phyloP scores from a whole-genome alignment of 257 asterid genomes.

The Solanum ossicruentum region DNA sequence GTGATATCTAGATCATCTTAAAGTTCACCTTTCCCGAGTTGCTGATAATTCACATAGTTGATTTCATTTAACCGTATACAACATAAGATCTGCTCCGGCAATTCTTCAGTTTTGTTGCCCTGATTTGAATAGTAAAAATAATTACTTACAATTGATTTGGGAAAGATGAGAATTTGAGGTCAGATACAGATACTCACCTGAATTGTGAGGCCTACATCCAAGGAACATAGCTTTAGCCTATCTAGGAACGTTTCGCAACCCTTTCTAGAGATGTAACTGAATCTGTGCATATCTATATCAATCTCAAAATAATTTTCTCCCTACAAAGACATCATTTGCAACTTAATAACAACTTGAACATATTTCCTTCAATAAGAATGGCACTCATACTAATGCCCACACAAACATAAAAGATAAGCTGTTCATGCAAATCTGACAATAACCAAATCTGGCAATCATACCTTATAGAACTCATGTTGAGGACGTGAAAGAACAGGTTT shows the following conservation, averaged over 20 bases:
- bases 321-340: slow-evolving; percentile 19
- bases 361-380: background rate
- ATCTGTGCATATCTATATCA: slow-evolving; percentile 92
- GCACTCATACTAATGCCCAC: background rate
- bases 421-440: background rate
- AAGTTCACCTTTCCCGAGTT: slow-evolving; percentile 12
- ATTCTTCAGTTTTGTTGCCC: slow-evolving; percentile 89
- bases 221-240: slow-evolving; percentile 57
- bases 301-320: slow-evolving; percentile 81
- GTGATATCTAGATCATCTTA: background rate
- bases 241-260: slow-evolving; percentile 70
- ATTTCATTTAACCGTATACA: slow-evolving; percentile 75
- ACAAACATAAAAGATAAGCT: background rate
- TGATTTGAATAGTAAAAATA: slow-evolving; percentile 14
- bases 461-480: slow-evolving; percentile 75
- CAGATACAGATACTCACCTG: slow-evolving; percentile 46
- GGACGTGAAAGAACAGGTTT: slow-evolving; percentile 99
- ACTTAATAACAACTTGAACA: background rate
- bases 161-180: background rate
- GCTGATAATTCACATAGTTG: slow-evolving; percentile 65
- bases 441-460: slow-evolving; percentile 4
- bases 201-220: slow-evolving; percentile 88
- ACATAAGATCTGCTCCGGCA: slow-evolving; percentile 87
- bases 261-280: slow-evolving; percentile 80
- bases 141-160: background rate